These are phyloP conservation scores for Solidago caesia DNA, from an alignment of 129 eudicot genomes.

Conservation along the genomic window DNA sequence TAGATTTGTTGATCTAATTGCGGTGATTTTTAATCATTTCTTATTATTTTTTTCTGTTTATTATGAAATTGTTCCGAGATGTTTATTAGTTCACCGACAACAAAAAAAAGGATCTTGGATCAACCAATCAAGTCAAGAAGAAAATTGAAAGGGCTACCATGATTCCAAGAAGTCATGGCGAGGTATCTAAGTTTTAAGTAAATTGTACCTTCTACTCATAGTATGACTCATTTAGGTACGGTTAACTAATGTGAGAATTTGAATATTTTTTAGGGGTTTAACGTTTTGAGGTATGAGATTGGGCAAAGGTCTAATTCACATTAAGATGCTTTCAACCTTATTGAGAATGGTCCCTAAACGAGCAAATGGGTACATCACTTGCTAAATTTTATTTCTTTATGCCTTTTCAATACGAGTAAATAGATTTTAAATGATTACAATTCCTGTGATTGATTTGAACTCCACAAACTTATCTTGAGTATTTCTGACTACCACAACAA, in stretches of 20 bases:
- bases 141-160: conserved; percentile 85
- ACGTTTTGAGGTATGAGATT: conserved; percentile 75
- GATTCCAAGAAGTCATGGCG: conserved; percentile 82
- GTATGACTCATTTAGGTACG: background rate
- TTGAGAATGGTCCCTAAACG: conserved; percentile 87
- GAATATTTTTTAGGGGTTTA: conserved; percentile 70
- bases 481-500: too few relatives aligned
- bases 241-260: conserved; percentile 13
- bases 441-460: too few relatives aligned
- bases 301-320: conserved; percentile 87
- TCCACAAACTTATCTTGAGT: too few relatives aligned
- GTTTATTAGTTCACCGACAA: conserved; percentile 85
- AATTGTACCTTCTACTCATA: background rate
- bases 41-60: background rate
- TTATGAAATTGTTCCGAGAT: conserved; percentile 70
- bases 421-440: too few relatives aligned
- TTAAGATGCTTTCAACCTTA: conserved; percentile 86
- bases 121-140: conserved; percentile 45
- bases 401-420: too few relatives aligned
- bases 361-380: conserved; percentile 79
- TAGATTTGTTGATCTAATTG: too few relatives aligned
- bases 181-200: conserved; percentile 48
- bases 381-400: background rate
- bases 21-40: background rate
- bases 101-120: conserved; percentile 70